These are phyloP conservation scores for Euphrasia arctica DNA, from an alignment of 305 asterid species.

Conservation along the genomic window DNA sequence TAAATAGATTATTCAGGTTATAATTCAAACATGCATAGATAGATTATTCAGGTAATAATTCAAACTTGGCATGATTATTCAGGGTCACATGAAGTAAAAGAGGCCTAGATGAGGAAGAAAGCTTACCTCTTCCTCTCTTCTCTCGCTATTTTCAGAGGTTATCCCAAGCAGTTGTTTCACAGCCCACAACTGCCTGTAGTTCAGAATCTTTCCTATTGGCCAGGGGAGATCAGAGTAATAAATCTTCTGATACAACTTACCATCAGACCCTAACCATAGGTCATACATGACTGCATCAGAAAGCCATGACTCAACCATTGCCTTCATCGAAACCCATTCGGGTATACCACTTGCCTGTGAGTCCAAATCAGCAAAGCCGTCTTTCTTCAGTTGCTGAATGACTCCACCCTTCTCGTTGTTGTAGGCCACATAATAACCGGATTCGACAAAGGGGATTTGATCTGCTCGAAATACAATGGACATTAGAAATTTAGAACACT, in stretches of 20 bases:
- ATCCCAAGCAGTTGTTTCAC: conserved; percentile 76
- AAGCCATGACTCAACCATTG: conserved; percentile 88
- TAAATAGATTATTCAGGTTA: no score
- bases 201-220: conserved; percentile 86
- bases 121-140: conserved; percentile 80
- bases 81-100: no score
- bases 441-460: conserved; percentile 87
- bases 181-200: conserved; percentile 48
- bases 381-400: conserved; percentile 63
- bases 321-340: conserved; percentile 77
- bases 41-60: no score
- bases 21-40: no score
- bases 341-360: conserved; percentile 53
- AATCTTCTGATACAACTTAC: conserved; percentile 60
- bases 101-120: conserved; percentile 1
- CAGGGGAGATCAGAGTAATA: conserved; percentile 94
- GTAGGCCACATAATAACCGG: conserved; percentile 73
- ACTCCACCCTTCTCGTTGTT: conserved; percentile 90
- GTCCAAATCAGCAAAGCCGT: conserved; percentile 72
- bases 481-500: background rate
- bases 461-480: conserved; percentile 43
- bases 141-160: conserved; percentile 63
- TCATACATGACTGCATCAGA: conserved; percentile 80
- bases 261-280: conserved; percentile 77
- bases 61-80: no score